Evolutionary conservation across 1,139 yeast genomes (phyloP), one percentile per base, ranked within the genome.

Genomic region (Yamadazyma songkhlaensis): DNA sequence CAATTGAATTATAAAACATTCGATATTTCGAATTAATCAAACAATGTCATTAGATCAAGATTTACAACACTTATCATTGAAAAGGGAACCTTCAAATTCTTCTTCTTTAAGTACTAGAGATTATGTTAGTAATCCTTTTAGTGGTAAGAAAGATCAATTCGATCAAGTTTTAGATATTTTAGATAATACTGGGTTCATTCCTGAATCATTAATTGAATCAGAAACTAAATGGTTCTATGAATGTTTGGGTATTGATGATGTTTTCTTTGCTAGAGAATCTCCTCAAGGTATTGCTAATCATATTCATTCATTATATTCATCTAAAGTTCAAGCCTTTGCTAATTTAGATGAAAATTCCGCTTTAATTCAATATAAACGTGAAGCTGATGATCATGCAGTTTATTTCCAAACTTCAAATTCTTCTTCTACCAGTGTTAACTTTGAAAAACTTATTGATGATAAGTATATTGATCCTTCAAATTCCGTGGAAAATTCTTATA

Each of bases 181-280:
- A 44, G 96, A 88, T 57, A 72, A 77, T 43, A 80, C 84, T 34
- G 97, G 97, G 0, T 86, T 90, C 55, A 85, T 92, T 43, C 98
- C 97, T 9, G 96, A 87, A 53, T 64, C 78, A 37, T 70, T 88
- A 51, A 85, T 92, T 51, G 97, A 89, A 62, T 71, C 77, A 40
- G 97, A 90, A 63, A 82, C 94, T 7, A 77, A 73, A 53, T 90
- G 96, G 95, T 92, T 92, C 59, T 92, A 92, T 66, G 81, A 85
- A 44, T 67, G 77, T 36, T 74, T 92, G 49, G 97, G 97, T 29
- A 88, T 92, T 46, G 97, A 89, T 57, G 97, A 84, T 57, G 84
- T 88, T 28, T 92, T 87, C 64, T 90, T 92, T 58, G 92, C 95
- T 37, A 79, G 86, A 49, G 96, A 90, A 57, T 67, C 86, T 3